phyloP scores from a whole-genome alignment of 805 yeast genomes.

The Candida silvicultrix region DNA sequence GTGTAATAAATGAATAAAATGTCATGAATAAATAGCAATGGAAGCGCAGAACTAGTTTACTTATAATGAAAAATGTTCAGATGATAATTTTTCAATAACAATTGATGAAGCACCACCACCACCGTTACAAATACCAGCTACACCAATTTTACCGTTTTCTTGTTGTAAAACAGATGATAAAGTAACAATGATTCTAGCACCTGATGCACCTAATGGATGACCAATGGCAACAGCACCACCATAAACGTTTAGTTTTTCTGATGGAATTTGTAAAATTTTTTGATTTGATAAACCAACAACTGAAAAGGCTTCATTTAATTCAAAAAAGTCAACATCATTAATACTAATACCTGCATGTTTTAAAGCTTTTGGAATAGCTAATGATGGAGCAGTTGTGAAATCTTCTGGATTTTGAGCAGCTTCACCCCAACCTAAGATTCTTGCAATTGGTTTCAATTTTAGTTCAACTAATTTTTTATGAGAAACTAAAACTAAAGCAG shows the following conservation, averaged over 20 bases:
- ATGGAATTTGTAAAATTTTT: slow-evolving; percentile 57
- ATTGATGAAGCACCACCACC: slow-evolving; percentile 99
- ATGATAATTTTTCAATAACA: slow-evolving; percentile 64
- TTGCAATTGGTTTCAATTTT: slow-evolving; percentile 83
- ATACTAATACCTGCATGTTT: slow-evolving; percentile 69
- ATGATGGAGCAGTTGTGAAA: slow-evolving; percentile 93
- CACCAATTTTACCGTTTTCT: slow-evolving; percentile 85
- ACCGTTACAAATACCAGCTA: slow-evolving; percentile 97
- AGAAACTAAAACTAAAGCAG: slow-evolving; percentile 85
- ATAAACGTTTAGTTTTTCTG: slow-evolving; percentile 71
- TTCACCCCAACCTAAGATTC: slow-evolving; percentile 93
- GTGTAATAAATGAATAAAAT: too few species aligned
- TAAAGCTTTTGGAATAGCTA: slow-evolving; percentile 94
- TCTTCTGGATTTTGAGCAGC: slow-evolving; percentile 94
- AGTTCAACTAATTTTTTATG: slow-evolving; percentile 81
- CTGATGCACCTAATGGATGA: slow-evolving; percentile 94
- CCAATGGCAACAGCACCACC: slow-evolving; percentile 98
- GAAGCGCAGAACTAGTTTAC: neutral
- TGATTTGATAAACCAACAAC: slow-evolving; percentile 93
- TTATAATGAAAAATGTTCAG: slow-evolving; percentile 19
- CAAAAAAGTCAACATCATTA: slow-evolving; percentile 80
- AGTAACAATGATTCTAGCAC: slow-evolving; percentile 90
- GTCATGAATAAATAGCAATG: neutral
- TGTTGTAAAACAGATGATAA: slow-evolving; percentile 72
- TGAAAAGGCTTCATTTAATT: slow-evolving; percentile 96